These are phyloP conservation scores for Lactarius sanguifluus DNA, from an alignment of 768 basidiomycete genomes.

Conservation along the genomic window DNA sequence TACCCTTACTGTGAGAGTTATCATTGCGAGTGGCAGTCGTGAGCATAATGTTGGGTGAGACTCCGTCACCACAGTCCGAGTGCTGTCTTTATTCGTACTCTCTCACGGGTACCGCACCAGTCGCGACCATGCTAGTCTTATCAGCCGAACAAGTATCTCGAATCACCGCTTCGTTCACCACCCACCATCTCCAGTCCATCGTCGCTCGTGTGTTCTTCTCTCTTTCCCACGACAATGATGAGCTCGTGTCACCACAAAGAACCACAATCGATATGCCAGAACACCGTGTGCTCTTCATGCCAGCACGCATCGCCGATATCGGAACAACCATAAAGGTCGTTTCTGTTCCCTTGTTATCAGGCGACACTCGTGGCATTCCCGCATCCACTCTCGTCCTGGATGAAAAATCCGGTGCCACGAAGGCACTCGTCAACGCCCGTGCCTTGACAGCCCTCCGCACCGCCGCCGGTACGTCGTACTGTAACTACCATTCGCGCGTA, in stretches of 20 bases:
- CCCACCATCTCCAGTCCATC: constrained; percentile 40
- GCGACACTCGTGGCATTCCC: constrained; percentile 58
- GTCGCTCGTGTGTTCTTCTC: constrained; percentile 30
- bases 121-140: neutral
- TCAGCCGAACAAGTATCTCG: constrained; percentile 56
- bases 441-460: constrained; percentile 78
- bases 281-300: constrained; percentile 81
- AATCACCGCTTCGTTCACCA: constrained; percentile 46
- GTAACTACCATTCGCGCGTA: neutral
- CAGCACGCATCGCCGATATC: constrained; percentile 53
- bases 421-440: constrained; percentile 75
- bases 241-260: constrained; percentile 51
- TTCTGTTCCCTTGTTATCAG: constrained; percentile 55
- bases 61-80: neutral
- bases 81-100: too few species aligned
- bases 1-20: neutral
- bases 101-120: constrained; percentile 21
- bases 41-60: neutral
- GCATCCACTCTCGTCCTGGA: constrained; percentile 77
- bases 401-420: constrained; percentile 64
- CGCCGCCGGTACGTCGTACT: constrained; percentile 62
- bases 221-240: neutral
- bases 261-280: constrained; percentile 50
- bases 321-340: constrained; percentile 82
- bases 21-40: neutral